A percentile compares a stretch with the other conserved stretches of the same genome.
phyloP scores from a whole-genome alignment of 2,329 filamentous ascomycete genomes.

The Aspergillus quadrilineatus region DNA sequence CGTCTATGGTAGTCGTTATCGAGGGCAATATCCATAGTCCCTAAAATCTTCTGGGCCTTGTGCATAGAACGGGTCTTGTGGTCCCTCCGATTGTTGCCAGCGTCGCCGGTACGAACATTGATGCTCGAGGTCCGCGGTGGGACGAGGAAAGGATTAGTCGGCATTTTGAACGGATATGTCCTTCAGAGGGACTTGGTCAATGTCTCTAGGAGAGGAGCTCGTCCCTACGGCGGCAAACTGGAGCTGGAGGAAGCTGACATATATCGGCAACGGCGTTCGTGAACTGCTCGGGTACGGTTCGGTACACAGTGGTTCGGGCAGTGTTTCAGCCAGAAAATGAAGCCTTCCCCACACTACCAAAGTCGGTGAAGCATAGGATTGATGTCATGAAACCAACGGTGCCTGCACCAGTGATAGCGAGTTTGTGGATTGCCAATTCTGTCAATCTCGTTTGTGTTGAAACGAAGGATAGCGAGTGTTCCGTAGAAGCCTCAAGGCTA shows the following conservation, averaged over 20 bases:
- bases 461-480: background rate
- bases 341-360: constrained; percentile 18
- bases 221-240: background rate
- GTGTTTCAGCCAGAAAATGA: constrained; percentile 7
- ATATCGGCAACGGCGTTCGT: background rate
- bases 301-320: background rate
- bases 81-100: constrained; percentile 19
- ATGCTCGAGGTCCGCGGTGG: constrained; percentile 21
- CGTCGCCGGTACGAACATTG: constrained; percentile 15
- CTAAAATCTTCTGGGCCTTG: constrained; percentile 36
- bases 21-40: constrained; percentile 28
- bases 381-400: constrained; percentile 1
- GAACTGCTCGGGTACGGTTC: background rate
- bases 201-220: background rate
- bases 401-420: background rate
- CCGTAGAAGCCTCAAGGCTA: background rate
- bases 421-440: background rate
- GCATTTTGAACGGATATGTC: constrained; percentile 9
- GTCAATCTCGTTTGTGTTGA: background rate
- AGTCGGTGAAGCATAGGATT: constrained; percentile 7
- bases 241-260: background rate
- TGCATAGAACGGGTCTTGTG: constrained; percentile 23
- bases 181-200: background rate
- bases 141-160: constrained; percentile 16
- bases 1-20: constrained; percentile 23